Evolutionary conservation across 2,329 filamentous ascomycete genomes (phyloP).

Genomic region (Beauveria sp.): DNA sequence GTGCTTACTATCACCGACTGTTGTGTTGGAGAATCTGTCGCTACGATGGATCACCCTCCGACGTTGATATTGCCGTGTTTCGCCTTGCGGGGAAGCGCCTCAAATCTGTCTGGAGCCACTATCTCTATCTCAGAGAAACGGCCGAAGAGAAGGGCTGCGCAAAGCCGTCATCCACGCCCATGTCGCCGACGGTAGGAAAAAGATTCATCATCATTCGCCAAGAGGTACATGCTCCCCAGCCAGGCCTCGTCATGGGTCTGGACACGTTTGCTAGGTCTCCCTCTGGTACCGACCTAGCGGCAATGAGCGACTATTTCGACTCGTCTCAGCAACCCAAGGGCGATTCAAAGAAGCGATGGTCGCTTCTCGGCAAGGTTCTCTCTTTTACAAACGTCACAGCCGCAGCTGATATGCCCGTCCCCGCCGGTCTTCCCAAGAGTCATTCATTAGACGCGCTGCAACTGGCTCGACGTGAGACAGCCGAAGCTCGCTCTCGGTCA

Average conservation of each 20-base stretch:
- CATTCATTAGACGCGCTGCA: slow-evolving; percentile 37
- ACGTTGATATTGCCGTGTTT: slow-evolving; percentile 63
- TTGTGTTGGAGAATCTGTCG: slow-evolving; percentile 84
- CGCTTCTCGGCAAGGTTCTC: slow-evolving; percentile 56
- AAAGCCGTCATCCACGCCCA: slow-evolving; percentile 70
- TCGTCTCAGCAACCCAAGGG: slow-evolving; percentile 19
- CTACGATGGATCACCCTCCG: slow-evolving; percentile 58
- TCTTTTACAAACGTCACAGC: slow-evolving; percentile 23
- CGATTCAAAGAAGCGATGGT: slow-evolving; percentile 53
- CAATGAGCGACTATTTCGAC: slow-evolving; percentile 17
- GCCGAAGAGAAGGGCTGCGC: slow-evolving; percentile 49
- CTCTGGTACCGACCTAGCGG: slow-evolving; percentile 17
- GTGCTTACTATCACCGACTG: slow-evolving; percentile 85
- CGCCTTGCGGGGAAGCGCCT: slow-evolving; percentile 59
- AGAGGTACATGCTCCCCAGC: slow-evolving; percentile 47
- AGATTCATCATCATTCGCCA: slow-evolving; percentile 83
- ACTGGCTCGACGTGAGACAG: slow-evolving; percentile 40
- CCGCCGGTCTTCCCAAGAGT: slow-evolving; percentile 14
- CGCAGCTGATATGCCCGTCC: slow-evolving; percentile 9
- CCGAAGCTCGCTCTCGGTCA: slow-evolving; percentile 31
- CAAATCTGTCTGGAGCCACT: slow-evolving; percentile 69
- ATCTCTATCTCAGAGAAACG: slow-evolving; percentile 63
- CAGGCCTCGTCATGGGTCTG: slow-evolving; percentile 42
- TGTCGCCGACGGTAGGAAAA: slow-evolving; percentile 75
- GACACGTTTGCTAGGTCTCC: slow-evolving; percentile 34